Evolutionary conservation across 1,139 yeast genomes (phyloP), one percentile per base, ranked within the genome.

Genomic region (Meyerozyma guilliermondii): DNA sequence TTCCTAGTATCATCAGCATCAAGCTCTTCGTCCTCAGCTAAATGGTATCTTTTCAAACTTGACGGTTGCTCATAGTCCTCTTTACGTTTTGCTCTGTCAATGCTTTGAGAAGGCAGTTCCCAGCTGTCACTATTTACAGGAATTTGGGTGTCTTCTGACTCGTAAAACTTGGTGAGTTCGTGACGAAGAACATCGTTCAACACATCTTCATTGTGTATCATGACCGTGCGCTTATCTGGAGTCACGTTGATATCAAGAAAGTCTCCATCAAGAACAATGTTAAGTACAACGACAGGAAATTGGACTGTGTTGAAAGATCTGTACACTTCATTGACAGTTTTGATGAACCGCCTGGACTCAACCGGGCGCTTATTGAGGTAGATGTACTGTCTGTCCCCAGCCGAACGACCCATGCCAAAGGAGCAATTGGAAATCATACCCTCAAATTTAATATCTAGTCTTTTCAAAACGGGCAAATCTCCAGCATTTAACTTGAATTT

Each of bases 201-300:
- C 11, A 63, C 60, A 5, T 63, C 60, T 58, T 91, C 97, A 47
- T 80, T 72, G 44, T 84, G 91, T 1, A 92, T 58, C 51, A 87
- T 56, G 2, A 92, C 71, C 3, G 80, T 76, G 39, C 94, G 68
- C 57, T 92, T 92, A 57, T 92, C 97, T 0, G 98, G 98, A 0
- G 96, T 82, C 1, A 94, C 84, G 60, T 92, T 92, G 16, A 92
- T 74, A 63, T 92, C 99, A 30, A 87, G 60, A 18, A 70, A 65
- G 18, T 60, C 55, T 0, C 84, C 71, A 37, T 75, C 72, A 10
- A 88, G 59, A 8, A 57, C 55, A 29, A 92, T 52, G 58, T 94
- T 74, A 2, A 87, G 55, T 1, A 89, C 66, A 41, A 86, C 71
- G n/a, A 80, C 77, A 0, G 98, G 98, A 43, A 59, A 73, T 55